A percentile compares a stretch with the other conserved stretches of the same genome.
Conservation (phyloP, 139 green algal species). For the Micromonas commoda region DNA sequence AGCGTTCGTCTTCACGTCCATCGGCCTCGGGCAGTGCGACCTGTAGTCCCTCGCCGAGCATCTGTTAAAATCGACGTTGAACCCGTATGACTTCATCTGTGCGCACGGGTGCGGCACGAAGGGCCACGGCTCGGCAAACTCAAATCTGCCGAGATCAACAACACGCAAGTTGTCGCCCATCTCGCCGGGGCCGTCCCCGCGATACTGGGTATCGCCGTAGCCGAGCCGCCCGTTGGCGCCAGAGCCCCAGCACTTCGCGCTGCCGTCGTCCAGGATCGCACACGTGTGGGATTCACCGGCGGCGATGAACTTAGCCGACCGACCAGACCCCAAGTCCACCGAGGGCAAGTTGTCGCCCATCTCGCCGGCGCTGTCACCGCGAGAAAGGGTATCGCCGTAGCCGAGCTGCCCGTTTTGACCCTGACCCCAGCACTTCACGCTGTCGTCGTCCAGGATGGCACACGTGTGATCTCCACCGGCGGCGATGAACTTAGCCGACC, state of each 20-base stretch:
- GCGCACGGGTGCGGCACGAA: too few species aligned
- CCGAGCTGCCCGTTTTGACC: constrained; percentile 9
- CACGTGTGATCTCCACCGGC: not conserved
- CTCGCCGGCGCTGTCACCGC: not conserved
- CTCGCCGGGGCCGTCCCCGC: not conserved
- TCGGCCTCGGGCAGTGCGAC: too few species aligned
- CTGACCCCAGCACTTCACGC: constrained; percentile 28
- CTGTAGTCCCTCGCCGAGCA: too few species aligned
- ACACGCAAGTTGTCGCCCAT: constrained; percentile 13
- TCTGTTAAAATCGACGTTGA: too few species aligned
- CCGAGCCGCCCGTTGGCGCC: too few species aligned
- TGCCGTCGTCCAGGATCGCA: not conserved
- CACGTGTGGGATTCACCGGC: not conserved
- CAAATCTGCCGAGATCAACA: not conserved
- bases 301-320: too few species aligned
- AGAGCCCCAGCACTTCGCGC: constrained; percentile 4
- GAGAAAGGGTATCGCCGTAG: not conserved
- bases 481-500: not conserved
- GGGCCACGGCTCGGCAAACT: too few species aligned
- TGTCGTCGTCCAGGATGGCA: not conserved
- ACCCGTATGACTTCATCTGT: too few species aligned
- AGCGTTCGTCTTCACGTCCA: too few species aligned
- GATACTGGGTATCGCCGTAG: too few species aligned
- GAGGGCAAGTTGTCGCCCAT: constrained; percentile 18
- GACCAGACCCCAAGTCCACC: too few species aligned